These are phyloP conservation scores for Dactylellina parvicollis DNA, from an alignment of 2,329 filamentous ascomycete genomes.

Conservation along the genomic window DNA sequence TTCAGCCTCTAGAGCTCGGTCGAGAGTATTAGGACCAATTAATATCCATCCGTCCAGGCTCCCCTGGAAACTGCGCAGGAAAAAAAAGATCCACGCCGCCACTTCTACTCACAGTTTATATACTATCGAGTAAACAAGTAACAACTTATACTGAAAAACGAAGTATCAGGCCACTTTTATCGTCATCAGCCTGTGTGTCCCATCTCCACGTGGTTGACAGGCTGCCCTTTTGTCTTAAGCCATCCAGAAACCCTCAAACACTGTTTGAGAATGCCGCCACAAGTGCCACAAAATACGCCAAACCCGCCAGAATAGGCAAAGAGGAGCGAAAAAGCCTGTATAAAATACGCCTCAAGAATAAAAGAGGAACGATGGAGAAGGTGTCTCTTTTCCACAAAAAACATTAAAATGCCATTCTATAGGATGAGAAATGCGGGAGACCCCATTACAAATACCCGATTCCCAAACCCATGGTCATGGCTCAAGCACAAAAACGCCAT, in stretches of 20 bases:
- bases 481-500: conserved; percentile 35
- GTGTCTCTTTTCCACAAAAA: too few relatives aligned
- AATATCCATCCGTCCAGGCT: conserved; percentile 1
- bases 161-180: conserved; percentile 27
- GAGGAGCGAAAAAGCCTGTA: not conserved
- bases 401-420: conserved; percentile 13
- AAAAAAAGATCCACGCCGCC: not conserved
- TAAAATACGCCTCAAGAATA: not conserved
- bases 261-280: conserved; percentile 36
- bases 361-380: conserved; percentile 1
- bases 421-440: not conserved
- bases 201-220: conserved; percentile 51
- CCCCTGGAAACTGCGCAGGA: conserved; percentile 6
- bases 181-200: not conserved
- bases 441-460: conserved; percentile 22
- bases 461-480: conserved; percentile 37
- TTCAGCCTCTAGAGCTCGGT: not conserved
- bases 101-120: too few relatives aligned
- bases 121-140: too few relatives aligned
- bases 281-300: conserved; percentile 18
- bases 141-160: not conserved
- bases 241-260: conserved; percentile 15
- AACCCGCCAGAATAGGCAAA: conserved; percentile 4
- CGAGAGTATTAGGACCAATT: not conserved
- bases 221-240: conserved; percentile 3